Evolutionary conservation across 2,329 filamentous ascomycete species (phyloP).

Genomic region (Fusarium setosum): DNA sequence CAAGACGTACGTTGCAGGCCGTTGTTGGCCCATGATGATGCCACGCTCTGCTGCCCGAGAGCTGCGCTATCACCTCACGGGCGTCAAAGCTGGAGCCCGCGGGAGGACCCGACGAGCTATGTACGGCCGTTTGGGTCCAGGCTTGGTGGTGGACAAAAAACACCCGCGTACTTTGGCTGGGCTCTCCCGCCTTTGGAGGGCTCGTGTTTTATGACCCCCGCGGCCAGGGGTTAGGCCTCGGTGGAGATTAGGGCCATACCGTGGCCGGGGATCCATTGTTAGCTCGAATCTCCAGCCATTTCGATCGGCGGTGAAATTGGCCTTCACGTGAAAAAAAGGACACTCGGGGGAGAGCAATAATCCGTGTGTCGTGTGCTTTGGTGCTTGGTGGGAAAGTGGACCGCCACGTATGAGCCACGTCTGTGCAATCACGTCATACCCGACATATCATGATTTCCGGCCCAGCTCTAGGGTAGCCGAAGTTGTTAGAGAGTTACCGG

Average conservation of each 20-base stretch:
- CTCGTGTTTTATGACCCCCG: neutral
- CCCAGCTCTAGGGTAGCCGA: no score
- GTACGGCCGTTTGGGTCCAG: neutral
- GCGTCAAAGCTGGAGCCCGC: neutral
- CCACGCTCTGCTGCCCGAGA: conserved; percentile 19
- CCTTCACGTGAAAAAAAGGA: conserved; percentile 4
- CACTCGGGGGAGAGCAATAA: neutral
- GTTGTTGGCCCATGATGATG: conserved; percentile 24
- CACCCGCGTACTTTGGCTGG: neutral
- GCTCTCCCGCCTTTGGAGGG: no score
- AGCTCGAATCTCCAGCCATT: neutral
- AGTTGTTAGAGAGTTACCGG: no score
- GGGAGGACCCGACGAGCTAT: conserved; percentile 7
- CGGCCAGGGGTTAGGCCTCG: neutral
- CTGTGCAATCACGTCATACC: no score
- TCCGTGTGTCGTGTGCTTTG: conserved; percentile 2
- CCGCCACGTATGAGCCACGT: no score
- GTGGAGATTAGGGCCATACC: conserved; percentile 1
- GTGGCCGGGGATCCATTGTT: neutral
- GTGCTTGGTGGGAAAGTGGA: neutral
- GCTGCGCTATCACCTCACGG: neutral
- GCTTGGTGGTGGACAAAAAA: no score
- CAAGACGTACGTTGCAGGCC: conserved; percentile 14
- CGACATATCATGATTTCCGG: no score
- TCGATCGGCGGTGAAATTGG: conserved; percentile 6